Percentiles rank a stretch among this genome's conserved stretches.
phyloP scores from a whole-genome alignment of 2,329 filamentous ascomycete species.

The Aureobasidium sp. region DNA sequence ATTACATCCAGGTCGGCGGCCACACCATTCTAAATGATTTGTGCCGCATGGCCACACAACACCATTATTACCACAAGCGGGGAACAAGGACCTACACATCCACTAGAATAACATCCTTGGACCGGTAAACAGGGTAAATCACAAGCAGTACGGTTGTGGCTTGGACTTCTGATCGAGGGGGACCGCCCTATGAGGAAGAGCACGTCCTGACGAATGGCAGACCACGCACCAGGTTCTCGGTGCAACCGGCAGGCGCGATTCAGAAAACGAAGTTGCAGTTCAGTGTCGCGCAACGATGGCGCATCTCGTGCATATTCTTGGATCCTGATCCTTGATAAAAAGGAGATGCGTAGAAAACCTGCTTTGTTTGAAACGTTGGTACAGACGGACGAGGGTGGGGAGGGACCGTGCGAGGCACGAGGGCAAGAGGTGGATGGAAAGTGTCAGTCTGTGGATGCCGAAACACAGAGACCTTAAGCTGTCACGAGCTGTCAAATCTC shows the following conservation, averaged over 20 bases:
- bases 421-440: neutral
- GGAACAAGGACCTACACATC: slow-evolving; percentile 9
- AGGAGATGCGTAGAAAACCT: neutral
- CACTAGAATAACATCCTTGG: neutral
- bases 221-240: slow-evolving; percentile 3
- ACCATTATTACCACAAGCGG: slow-evolving; percentile 1
- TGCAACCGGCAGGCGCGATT: neutral
- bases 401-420: slow-evolving; percentile 1
- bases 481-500: neutral
- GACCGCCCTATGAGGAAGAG: neutral
- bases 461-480: neutral
- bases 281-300: slow-evolving; percentile 7
- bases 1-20: neutral
- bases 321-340: neutral
- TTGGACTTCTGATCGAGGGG: neutral
- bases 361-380: slow-evolving; percentile 13
- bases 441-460: neutral
- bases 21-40: neutral
- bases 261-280: neutral
- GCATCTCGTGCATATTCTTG: neutral
- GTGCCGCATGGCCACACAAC: neutral
- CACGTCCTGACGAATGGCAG: neutral
- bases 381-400: neutral
- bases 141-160: slow-evolving; percentile 6
- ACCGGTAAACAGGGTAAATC: neutral